Evolutionary conservation across 1,284 basidiomycete genomes (phyloP).

Genomic region (Veloboletus limbatus): DNA sequence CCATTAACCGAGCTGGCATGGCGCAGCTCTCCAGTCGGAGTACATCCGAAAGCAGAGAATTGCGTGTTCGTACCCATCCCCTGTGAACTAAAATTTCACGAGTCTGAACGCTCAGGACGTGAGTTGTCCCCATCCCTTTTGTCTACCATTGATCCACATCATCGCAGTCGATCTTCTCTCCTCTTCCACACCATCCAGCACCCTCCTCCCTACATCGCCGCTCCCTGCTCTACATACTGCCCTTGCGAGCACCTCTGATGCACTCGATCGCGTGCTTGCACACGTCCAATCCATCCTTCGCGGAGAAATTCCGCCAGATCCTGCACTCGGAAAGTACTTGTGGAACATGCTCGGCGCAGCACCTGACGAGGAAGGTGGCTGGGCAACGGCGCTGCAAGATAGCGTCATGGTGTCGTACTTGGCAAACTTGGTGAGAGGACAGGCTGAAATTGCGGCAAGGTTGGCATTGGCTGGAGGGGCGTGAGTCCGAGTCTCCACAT

Average conservation of each 20-base stretch:
- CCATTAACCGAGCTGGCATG: conserved; percentile 10
- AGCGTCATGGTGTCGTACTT: conserved; percentile 94
- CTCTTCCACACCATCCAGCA: conserved; percentile 31
- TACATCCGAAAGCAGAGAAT: conserved; percentile 87
- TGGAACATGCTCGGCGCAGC: conserved; percentile 81
- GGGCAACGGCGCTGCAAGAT: conserved; percentile 80
- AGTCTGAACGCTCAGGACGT: conserved; percentile 83
- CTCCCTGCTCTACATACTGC: conserved; percentile 28
- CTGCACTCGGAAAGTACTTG: conserved; percentile 87
- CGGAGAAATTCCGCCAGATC: conserved; percentile 80
- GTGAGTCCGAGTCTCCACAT: too few species aligned
- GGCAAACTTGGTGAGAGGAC: conserved; percentile 89
- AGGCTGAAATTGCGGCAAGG: conserved; percentile 91
- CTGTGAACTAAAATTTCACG: conserved; percentile 77
- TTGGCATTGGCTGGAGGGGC: conserved; percentile 68
- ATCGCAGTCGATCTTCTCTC: conserved; percentile 69
- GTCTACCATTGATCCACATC: conserved; percentile 9
- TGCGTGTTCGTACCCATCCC: conserved; percentile 89
- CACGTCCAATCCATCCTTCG: conserved; percentile 86
- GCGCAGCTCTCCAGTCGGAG: conserved; percentile 75
- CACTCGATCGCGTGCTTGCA: conserved; percentile 82
- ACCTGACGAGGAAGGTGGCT: conserved; percentile 71
- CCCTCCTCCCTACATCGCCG: conserved; percentile 18
- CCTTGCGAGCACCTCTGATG: conserved; percentile 41
- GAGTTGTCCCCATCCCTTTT: conserved; percentile 39